Evolutionary conservation across 352 stramenopile species (phyloP), one percentile per base, ranked within the genome.

Genomic region (Heterotrichella gracilis): DNA sequence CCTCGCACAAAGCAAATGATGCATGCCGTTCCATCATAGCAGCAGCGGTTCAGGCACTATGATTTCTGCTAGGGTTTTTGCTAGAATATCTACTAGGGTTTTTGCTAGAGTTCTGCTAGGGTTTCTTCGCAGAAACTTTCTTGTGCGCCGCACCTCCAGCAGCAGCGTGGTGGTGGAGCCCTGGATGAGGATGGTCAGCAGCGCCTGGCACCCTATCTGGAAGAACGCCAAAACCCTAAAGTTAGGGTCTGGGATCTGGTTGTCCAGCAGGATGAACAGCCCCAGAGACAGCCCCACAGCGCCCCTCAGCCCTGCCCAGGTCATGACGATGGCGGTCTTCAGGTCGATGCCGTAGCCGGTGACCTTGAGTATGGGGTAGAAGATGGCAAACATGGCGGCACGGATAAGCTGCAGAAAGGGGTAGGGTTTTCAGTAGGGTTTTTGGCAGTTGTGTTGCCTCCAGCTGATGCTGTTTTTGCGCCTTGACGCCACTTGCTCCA

Each of bases 251-350:
- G n/a, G n/a, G 67, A 71, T 71, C 13, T 4, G 2, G 14, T 72
- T 73, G 73, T 80, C 71, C 68, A 77, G 71, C 67, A 21, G 2
- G 17, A 86, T 73, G 25, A 78, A 70, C 0, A 86, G 73, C 13
- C 77, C 78, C 4, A 86, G 70, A 24, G 77, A 74, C 63, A 86
- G 79, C 19, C 79, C 80, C 4, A 86, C 78, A 9, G 78, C 77
- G 67, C 81, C 81, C 41, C 81, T 73, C 2, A 86, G 72, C 1
- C 80, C 81, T 53, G 75, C 76, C 71, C 75, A 85, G 9, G 76
- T 73, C 70, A 77, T 74, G 40, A 86, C 82, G 3, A 75, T 82
- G 77, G 70, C 70, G 2, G 73, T 25, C 20, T 21, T 40, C 3
- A 2, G 19, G 24, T 22, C 69, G 24, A 78, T 70, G 19, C 13